Evolutionary conservation across 129 eudicot species (phyloP).

Genomic region (Centella asiatica): DNA sequence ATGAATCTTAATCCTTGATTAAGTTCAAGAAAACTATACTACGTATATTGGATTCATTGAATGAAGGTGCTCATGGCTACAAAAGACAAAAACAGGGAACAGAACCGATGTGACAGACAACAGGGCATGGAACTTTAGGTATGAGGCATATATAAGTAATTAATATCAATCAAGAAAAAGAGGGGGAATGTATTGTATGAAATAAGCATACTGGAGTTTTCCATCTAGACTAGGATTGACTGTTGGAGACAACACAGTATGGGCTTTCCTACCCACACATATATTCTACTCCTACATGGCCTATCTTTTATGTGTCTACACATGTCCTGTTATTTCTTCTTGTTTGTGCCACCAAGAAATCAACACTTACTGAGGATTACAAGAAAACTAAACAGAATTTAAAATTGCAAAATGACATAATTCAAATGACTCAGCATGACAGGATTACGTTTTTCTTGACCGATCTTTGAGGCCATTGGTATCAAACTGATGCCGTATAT

Average conservation of each 20-base stretch:
- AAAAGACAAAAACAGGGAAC: conserved; percentile 3
- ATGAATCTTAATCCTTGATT: neutral
- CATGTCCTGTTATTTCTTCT: too few relatives aligned
- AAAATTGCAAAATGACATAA: too few relatives aligned
- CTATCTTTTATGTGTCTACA: neutral
- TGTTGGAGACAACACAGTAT: conserved; percentile 4
- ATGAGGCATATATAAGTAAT: neutral
- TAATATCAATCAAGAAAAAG: neutral
- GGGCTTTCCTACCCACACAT: neutral
- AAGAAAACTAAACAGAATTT: neutral
- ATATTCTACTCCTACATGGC: neutral
- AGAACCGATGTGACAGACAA: conserved; percentile 10
- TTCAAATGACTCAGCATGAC: neutral
- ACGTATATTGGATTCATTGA: conserved; percentile 1
- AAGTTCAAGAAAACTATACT: neutral
- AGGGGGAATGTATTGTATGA: conserved; percentile 9
- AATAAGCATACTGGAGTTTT: conserved; percentile 4
- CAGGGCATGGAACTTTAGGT: conserved; percentile 2
- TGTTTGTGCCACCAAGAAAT: too few relatives aligned
- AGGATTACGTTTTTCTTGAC: neutral
- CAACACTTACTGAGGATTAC: neutral
- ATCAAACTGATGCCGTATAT: neutral
- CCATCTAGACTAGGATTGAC: conserved; percentile 1
- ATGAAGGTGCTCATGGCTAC: neutral
- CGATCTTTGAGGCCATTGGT: neutral